Base-by-base conservation (phyloP, 2,329 filamentous ascomycete species). In the Clarireedia paspali region DNA sequence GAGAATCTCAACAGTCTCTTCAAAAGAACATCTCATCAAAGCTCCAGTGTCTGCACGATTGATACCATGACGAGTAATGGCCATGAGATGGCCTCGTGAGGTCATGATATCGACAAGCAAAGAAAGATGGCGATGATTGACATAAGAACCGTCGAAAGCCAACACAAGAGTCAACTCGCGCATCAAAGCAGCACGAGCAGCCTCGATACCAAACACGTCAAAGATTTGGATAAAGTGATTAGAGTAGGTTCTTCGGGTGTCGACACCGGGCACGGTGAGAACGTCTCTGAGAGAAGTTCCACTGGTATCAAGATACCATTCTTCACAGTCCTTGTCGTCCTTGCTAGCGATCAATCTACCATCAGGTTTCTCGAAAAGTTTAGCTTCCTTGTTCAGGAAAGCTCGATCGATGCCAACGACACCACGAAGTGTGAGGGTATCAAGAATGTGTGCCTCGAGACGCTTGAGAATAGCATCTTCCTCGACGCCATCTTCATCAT, bases 21-120 rank as follows among this genome's bases (percentile, higher is more conserved):
- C 94, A 74, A 99, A 99, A 2, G 94, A 99, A 79, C 95, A 99
- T 72, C 94, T 88, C 94, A 99, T 99, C 66, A 99, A 80, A 9
- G 94, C 95, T 77, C 94, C 94, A 60, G 95, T 99, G 70, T 99
- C 94, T 26, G 92, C 90, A 66, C 94, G 85, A 77, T 99, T 99
- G 77, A 99, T 99, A 75, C 94, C 94, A 70, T 99, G 94, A 73
- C 94, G 89, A 55, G 94, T 99, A 61, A 99, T 92, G 14, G 94
- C 92, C 72, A 96, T 96, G 67, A 99, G 85, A 66, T 88, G 87
- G 63, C 94, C 94, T 67, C 94, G 84, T 67, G 95, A 91, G 27
- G 91, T 96, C 94, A 99, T 99, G 61, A 99, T 90, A 74, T 99
- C 94, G 62, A 95, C 91, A 53, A 99, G 80, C 38, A 99, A 83